Base-by-base conservation (phyloP, 257 asterid genomes). In the Capsicum chinense region DNA sequence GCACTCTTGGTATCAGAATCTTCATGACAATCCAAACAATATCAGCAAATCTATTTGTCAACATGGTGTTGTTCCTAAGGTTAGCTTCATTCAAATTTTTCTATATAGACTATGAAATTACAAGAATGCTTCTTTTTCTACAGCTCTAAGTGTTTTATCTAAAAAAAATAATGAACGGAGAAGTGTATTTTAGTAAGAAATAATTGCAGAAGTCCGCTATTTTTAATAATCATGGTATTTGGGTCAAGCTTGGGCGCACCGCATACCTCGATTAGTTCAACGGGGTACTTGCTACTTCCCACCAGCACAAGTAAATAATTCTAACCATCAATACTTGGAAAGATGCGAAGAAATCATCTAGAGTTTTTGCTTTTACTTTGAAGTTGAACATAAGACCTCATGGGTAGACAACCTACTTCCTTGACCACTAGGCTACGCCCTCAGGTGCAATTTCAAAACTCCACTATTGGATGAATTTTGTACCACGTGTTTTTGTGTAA, bases 1-100 rank as follows among this genome's bases (percentile, higher is more conserved):
- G 12, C 58, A 76, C 81, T 76, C 62, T 74, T 74, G 56, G 4
- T 50, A 50, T 74, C 59, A 74, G 60, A 74, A 7, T 14, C 54
- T 39, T 15, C 26, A 13, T 39, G 15, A 16, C 3, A 69, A 16
- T 39, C 54, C 54, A 69, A 39, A 69, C 19, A 13, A 74, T 3
- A 74, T 6, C 44, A 50, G 62, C 42, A 50, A 74, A 71, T 21
- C 42, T 48, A 50, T 74, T 50, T 73, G 80, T 47, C 62, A 74
- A 26, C 21, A 48, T 48, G 60, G 44, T 50, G 80, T 19, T 74
- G 12, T 74, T 19, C 60, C 19, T 66, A 26, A 33, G 6, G 71
- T 33, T 14, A 66, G 73, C n/a, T 66, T 66, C 35, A 66, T 10
- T 74, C 60, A 19, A 19, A 48, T 74, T 74, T 48, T 74, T 44